phyloP scores from a whole-genome alignment of 768 basidiomycete species.

The Dentipellis fragilis region DNA sequence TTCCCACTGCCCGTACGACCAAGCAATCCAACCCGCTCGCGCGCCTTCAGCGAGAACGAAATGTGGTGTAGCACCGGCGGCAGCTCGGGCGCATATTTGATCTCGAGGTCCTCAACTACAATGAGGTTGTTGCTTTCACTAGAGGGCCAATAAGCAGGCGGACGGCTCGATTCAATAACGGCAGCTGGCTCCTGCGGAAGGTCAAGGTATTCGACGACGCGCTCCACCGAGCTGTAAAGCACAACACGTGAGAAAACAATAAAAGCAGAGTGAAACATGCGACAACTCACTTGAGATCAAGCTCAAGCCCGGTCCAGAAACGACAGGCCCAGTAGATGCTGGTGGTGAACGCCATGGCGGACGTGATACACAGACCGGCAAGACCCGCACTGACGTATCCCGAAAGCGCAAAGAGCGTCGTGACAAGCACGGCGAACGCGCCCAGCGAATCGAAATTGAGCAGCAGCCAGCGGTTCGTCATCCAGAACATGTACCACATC shows the following conservation, averaged over 20 bases:
- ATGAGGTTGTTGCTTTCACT: constrained; percentile 51
- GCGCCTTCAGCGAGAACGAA: constrained; percentile 60
- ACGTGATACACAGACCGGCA: constrained; percentile 69
- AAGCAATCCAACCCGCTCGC: constrained; percentile 70
- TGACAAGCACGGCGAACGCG: constrained; percentile 60
- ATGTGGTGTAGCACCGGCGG: constrained; percentile 70
- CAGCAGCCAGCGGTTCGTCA: constrained; percentile 81
- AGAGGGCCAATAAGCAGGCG: constrained; percentile 92
- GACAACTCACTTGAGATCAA: constrained; percentile 59
- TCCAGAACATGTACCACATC: constrained; percentile 88
- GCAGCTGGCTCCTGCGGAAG: constrained; percentile 82
- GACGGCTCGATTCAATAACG: constrained; percentile 60
- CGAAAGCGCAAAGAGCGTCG: constrained; percentile 67
- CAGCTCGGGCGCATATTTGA: constrained; percentile 80
- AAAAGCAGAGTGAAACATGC: constrained; percentile 7
- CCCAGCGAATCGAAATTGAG: constrained; percentile 77
- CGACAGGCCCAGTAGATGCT: constrained; percentile 42
- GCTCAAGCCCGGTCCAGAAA: constrained; percentile 48
- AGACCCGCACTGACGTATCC: constrained; percentile 48
- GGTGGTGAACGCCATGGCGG: constrained; percentile 52
- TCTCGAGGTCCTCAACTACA: constrained; percentile 59
- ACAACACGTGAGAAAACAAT: background rate
- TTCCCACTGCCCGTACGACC: constrained; percentile 81
- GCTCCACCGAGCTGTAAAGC: constrained; percentile 66
- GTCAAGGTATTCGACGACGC: constrained; percentile 84